These are phyloP conservation scores for Globisporangium barbulae DNA, from an alignment of 352 stramenopile genomes.

Conservation along the genomic window DNA sequence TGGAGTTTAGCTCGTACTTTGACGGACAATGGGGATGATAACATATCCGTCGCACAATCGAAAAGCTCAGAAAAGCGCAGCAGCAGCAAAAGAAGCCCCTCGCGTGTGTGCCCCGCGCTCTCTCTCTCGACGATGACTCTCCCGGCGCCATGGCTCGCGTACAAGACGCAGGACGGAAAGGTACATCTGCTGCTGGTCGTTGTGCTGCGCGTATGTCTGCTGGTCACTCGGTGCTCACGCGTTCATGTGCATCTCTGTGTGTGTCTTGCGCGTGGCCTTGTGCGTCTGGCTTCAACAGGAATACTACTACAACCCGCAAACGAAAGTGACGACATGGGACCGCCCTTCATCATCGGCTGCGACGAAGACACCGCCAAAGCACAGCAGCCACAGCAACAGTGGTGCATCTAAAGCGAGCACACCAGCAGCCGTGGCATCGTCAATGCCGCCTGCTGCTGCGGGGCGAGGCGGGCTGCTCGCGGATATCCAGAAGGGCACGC, in stretches of 20 bases:
- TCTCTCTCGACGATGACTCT: constrained; percentile 55
- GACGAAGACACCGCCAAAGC: constrained; percentile 36
- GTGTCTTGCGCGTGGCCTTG: background rate
- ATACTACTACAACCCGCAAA: constrained; percentile 91
- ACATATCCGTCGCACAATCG: too few species aligned
- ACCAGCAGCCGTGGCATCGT: background rate
- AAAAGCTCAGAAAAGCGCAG: too few species aligned
- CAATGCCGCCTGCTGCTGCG: constrained; percentile 23
- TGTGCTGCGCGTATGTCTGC: background rate
- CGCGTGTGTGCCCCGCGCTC: background rate
- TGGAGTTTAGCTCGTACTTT: too few species aligned
- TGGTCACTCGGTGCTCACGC: background rate
- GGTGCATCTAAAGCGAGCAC: background rate
- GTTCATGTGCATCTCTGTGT: background rate
- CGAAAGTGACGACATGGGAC: constrained; percentile 88
- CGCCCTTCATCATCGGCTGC: constrained; percentile 31
- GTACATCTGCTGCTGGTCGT: constrained; percentile 24
- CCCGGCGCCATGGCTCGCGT: constrained; percentile 73
- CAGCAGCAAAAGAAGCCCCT: too few species aligned
- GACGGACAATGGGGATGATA: too few species aligned
- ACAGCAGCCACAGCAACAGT: constrained; percentile 29
- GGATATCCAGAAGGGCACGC: constrained; percentile 67
- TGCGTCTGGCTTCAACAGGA: constrained; percentile 36
- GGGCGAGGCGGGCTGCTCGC: constrained; percentile 51
- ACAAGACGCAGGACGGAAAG: constrained; percentile 87